These are phyloP conservation scores for Spathaspora arborariae DNA, from an alignment of 805 yeast genomes.

Conservation along the genomic window DNA sequence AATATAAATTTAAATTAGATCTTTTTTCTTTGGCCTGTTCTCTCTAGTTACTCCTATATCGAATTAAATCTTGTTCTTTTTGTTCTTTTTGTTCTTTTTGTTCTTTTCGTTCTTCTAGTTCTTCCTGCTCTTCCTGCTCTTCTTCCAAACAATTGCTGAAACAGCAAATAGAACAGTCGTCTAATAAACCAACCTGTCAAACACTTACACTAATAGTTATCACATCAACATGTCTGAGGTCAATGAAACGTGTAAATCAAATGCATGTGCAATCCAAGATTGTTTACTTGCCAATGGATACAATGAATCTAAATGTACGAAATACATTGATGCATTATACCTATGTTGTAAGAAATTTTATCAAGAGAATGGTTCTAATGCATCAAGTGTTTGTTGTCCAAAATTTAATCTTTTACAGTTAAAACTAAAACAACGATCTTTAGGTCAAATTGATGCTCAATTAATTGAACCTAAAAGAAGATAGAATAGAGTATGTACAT, in stretches of 20 bases:
- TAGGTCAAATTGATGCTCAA: constrained; percentile 58
- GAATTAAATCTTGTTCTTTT: background rate
- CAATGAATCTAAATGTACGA: constrained; percentile 72
- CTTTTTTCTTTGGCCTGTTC: too few species aligned
- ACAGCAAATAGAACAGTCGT: too few species aligned
- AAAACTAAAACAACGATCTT: constrained; percentile 61
- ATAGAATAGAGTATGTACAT: background rate
- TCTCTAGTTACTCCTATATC: background rate
- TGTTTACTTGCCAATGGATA: constrained; percentile 62
- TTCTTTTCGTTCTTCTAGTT: too few species aligned
- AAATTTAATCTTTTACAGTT: constrained; percentile 55
- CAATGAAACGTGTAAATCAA: constrained; percentile 58
- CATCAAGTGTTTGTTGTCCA: constrained; percentile 77
- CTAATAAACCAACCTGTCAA: too few species aligned
- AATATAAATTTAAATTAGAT: too few species aligned
- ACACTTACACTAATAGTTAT: too few species aligned
- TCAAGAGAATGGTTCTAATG: constrained; percentile 51
- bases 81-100: background rate
- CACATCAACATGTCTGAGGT: constrained; percentile 7
- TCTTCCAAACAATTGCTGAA: too few species aligned
- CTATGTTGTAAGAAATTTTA: constrained; percentile 72
- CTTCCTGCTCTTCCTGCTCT: too few species aligned
- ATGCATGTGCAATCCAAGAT: constrained; percentile 82
- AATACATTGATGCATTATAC: constrained; percentile 65
- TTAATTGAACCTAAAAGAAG: constrained; percentile 24